These are phyloP conservation scores for Apiospora rasikravindrae DNA, from an alignment of 2,329 filamentous ascomycete genomes.

Conservation along the genomic window DNA sequence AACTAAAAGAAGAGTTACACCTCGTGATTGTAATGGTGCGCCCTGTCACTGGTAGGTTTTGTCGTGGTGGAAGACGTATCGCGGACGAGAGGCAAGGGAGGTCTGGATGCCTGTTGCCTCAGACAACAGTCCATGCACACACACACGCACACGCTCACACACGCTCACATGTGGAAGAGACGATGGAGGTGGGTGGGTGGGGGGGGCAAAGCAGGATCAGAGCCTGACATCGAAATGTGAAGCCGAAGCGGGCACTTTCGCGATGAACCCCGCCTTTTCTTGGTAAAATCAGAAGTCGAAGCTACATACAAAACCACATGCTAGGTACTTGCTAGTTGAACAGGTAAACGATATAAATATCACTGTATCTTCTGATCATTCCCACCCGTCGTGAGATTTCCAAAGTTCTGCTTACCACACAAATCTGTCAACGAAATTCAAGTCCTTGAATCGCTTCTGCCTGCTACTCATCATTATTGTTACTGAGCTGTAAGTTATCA, in stretches of 20 bases:
- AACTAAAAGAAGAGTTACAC: not conserved
- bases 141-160: too few species aligned
- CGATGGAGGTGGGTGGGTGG: not conserved
- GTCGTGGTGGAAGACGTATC: too few species aligned
- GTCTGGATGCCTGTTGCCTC: not conserved
- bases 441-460: not conserved
- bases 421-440: too few species aligned
- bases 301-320: not conserved
- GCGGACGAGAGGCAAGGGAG: too few species aligned
- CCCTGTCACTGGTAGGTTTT: too few species aligned
- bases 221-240: not conserved
- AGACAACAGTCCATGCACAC: not conserved
- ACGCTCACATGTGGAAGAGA: not conserved
- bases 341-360: not conserved
- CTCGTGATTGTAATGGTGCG: not conserved
- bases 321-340: not conserved
- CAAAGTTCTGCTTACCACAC: not conserved
- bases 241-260: not conserved
- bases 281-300: not conserved
- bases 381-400: not conserved
- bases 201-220: too few species aligned
- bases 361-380: not conserved
- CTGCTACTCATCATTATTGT: not conserved
- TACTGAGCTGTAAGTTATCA: not conserved
- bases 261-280: conserved; percentile 3